Evolutionary conservation across 2,329 filamentous ascomycete species (phyloP), one percentile per base, ranked within the genome.

Genomic region (Helicocarpus griseus): DNA sequence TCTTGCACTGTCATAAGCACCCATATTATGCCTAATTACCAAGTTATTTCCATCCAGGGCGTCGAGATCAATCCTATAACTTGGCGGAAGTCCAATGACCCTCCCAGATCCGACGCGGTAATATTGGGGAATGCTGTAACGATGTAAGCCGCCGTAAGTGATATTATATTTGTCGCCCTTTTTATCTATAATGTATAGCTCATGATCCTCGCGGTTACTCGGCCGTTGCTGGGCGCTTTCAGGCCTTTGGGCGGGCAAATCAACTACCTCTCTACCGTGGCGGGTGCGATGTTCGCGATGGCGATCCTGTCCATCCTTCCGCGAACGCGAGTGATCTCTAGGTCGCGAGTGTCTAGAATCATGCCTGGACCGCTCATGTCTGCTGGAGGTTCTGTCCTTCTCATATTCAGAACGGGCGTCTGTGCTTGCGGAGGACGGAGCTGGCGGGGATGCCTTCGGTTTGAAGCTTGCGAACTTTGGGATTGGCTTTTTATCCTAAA

Each of bases 401-500:
- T 62, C 59, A 44, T 53, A 56, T 14, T 57, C 54, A 50, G 51
- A 48, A 49, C 36, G 39, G 21, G 22, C 33, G 8, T 48, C 36
- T 17, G n/a, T n/a, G 5, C 5, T 39, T 6, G 24, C 21, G 17
- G 48, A 22, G 13, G 48, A 19, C 33, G 9, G n/a, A 14, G 38
- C 33, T n/a, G n/a, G n/a, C 9, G 33, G 21, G 35, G 48, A 7
- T 26, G 13, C 21, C 54, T 76, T 77, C 54, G 77, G 79, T 58
- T 78, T 83, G 72, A 90, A 91, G 56, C 86, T 90, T 19, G 80
- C 75, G 62, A 91, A 90, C 60, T 83, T 88, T 8, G 87, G 86
- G 21, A 86, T 73, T 38, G 63, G 56, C 54, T 68, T 65, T 51
- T 67, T 69, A 53, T 63, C 67, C 63, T 69, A 48, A 6, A 52